Base-by-base conservation (phyloP, 1,284 basidiomycete genomes). In the Phylloboletellus chloephorus region DNA sequence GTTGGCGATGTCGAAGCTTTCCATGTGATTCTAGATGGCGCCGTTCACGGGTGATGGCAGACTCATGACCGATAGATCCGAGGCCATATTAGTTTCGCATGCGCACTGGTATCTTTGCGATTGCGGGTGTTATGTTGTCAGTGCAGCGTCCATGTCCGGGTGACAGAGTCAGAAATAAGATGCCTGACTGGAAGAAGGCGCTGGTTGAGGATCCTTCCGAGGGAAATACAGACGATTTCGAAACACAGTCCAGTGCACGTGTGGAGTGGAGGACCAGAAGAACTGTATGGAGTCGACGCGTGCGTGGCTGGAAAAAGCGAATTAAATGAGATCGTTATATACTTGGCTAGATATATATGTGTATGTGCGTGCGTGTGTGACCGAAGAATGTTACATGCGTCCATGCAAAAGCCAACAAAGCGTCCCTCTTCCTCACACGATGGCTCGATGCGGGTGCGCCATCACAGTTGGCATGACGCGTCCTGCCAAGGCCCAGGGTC, bases 191-290 rank as follows among this genome's bases (percentile, higher is more conserved):
- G n/a, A n/a, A n/a, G n/a, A n/a, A n/a, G n/a, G n/a, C n/a, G n/a
- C n/a, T n/a, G n/a, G n/a, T n/a, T 9, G 46, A 54, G 50, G 53
- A 55, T 55, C 57, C 57, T 55, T 55, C 53, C 53, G 53, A 57
- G 46, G 40, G 41, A 37, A 57, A 57, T n/a, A n/a, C n/a, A n/a
- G 23, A 31, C 17, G 29, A 50, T 55, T 41, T 42, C 41, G 40
- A 41, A 49, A 52, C 47, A 35, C 23, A 32, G 23, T 35, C 31
- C 24, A 28, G 31, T 11, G 16, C 25, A 43, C 55, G 58, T 53
- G 55, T 55, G 47, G 24, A 26, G 33, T 9, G n/a, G 23, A 20
- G 20, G 12, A 19, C 19, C 15, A 31, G 13, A 30, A 7, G 11
- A 12, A 11, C 28, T 17, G 15, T 7, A 32, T n/a, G n/a, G 16